These are phyloP conservation scores for Wickerhamiella allomyrinae DNA, from an alignment of 805 yeast species.

Conservation along the genomic window DNA sequence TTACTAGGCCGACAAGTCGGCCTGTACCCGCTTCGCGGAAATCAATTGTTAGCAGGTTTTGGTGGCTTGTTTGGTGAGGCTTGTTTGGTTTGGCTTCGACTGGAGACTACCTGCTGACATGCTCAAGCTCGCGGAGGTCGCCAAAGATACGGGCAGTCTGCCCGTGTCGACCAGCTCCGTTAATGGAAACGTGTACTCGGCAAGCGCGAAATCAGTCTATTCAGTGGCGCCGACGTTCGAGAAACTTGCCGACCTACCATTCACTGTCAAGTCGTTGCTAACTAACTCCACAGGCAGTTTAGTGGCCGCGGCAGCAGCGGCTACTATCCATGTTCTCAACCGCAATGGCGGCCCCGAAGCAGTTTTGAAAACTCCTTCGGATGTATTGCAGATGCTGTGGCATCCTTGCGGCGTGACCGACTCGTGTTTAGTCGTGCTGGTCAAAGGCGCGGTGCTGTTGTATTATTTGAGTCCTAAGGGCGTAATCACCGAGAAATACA, in stretches of 20 bases:
- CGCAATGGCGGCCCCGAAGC: neutral
- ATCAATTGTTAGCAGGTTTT: no score
- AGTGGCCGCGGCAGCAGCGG: constrained; percentile 30
- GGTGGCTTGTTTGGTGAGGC: no score
- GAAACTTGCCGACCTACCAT: neutral
- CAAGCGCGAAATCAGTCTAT: neutral
- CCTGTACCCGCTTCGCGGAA: no score
- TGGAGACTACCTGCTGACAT: constrained; percentile 1
- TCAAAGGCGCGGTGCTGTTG: constrained; percentile 18
- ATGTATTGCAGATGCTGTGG: constrained; percentile 31
- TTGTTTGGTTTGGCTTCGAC: neutral
- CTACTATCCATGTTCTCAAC: constrained; percentile 21
- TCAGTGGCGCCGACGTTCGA: neutral
- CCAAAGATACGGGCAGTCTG: neutral
- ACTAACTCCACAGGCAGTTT: constrained; percentile 31
- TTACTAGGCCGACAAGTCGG: neutral
- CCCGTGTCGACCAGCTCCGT: neutral
- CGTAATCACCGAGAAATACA: constrained; percentile 15
- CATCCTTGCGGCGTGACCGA: constrained; percentile 32
- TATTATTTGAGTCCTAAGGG: constrained; percentile 17
- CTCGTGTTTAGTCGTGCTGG: constrained; percentile 32
- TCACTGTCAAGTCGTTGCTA: constrained; percentile 15
- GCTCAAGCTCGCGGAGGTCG: neutral
- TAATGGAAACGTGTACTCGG: neutral
- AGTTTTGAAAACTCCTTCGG: constrained; percentile 2